These are phyloP conservation scores for Falciphora oryzae DNA, from an alignment of 2,329 filamentous ascomycete species.

Conservation along the genomic window DNA sequence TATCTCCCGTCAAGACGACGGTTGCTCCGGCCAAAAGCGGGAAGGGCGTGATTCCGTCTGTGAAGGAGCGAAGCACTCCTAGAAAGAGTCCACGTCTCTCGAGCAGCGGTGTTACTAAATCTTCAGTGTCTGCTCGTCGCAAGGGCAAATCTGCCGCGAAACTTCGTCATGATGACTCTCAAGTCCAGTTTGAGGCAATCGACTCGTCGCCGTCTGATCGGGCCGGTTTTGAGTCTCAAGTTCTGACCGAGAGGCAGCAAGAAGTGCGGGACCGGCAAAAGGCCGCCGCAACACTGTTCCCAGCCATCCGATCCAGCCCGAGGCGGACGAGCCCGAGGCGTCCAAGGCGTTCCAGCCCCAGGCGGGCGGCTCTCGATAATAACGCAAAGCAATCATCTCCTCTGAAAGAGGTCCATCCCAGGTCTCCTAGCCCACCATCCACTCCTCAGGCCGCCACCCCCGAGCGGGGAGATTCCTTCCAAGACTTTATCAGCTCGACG, in stretches of 20 bases:
- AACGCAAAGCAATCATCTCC: slow-evolving; percentile 17
- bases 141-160: slow-evolving; percentile 28
- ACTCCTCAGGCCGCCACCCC: slow-evolving; percentile 36
- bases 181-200: slow-evolving; percentile 70
- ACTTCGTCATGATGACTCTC: slow-evolving; percentile 73
- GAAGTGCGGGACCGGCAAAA: slow-evolving; percentile 71
- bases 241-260: slow-evolving; percentile 72
- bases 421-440: not conserved
- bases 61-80: slow-evolving; percentile 9
- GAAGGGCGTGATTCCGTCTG: slow-evolving; percentile 21
- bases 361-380: not conserved
- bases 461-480: slow-evolving; percentile 35
- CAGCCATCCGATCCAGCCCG: slow-evolving; percentile 57
- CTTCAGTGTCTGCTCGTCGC: not conserved
- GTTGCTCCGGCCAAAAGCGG: slow-evolving; percentile 19
- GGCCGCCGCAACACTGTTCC: slow-evolving; percentile 60
- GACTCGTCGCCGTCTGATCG: slow-evolving; percentile 49
- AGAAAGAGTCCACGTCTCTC: slow-evolving; percentile 4
- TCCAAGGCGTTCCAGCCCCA: slow-evolving; percentile 6
- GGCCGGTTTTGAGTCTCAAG: slow-evolving; percentile 57
- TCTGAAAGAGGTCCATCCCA: slow-evolving; percentile 10
- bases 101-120: slow-evolving; percentile 2
- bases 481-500: slow-evolving; percentile 52
- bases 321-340: slow-evolving; percentile 12
- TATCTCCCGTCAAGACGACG: not conserved